A percentile compares a stretch with the other conserved stretches of the same genome.
phyloP scores from a whole-genome alignment of 2,329 filamentous ascomycete species.

The Pezicula neosporulosa region DNA sequence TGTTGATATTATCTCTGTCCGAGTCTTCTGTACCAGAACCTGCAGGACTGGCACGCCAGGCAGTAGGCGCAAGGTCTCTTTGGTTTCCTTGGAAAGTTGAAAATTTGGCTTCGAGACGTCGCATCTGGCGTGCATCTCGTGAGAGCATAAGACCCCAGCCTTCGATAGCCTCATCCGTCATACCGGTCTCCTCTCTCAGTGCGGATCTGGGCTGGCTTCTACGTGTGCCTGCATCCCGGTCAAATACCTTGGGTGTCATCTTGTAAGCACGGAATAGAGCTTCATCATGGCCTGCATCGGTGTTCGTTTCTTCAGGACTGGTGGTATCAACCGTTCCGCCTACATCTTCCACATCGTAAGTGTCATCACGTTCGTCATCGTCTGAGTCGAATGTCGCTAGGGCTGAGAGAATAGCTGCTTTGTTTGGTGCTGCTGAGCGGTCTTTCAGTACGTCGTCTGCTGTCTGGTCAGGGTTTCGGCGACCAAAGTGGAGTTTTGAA shows the following conservation, averaged over 20 bases:
- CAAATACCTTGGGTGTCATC: conserved; percentile 61
- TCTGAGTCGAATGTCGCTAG: conserved; percentile 88
- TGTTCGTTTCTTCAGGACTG: conserved; percentile 42
- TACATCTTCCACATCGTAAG: conserved; percentile 89
- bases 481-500: conserved; percentile 75
- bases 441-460: conserved; percentile 72
- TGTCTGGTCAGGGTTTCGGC: conserved; percentile 57
- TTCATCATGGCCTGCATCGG: conserved; percentile 53
- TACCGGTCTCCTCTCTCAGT: conserved; percentile 72
- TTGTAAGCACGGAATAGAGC: conserved; percentile 71
- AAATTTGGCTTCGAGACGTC: conserved; percentile 68
- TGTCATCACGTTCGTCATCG: conserved; percentile 95
- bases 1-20: conserved; percentile 41
- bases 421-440: conserved; percentile 62
- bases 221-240: conserved; percentile 67
- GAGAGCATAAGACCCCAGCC: conserved; percentile 88
- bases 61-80: conserved; percentile 57
- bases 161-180: conserved; percentile 93
- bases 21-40: conserved; percentile 56
- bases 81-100: conserved; percentile 65
- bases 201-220: conserved; percentile 57
- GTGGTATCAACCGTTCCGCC: conserved; percentile 78
- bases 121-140: conserved; percentile 66
- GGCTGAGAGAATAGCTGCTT: conserved; percentile 84
- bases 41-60: conserved; percentile 55